Base-by-base conservation (phyloP, 1,139 yeast species). In the Yamadazyma kanchanaburiensis region DNA sequence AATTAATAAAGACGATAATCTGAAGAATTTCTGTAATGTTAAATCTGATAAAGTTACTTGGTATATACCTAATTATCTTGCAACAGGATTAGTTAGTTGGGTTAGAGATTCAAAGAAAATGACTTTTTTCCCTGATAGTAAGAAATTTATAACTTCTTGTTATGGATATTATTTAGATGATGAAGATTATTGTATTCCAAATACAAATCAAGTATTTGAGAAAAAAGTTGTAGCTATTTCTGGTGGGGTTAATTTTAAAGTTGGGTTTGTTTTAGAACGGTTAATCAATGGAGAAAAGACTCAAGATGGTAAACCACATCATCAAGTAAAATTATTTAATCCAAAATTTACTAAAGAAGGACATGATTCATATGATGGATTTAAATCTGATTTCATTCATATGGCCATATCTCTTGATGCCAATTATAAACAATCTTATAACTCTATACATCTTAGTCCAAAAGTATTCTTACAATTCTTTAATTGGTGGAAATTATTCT, bases 221-320 rank as follows among this genome's bases (percentile, higher is more conserved):
- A 80, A 79, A 48, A 57, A 62, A 7, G 82, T 74, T 4, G 71
- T 81, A 10, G 67, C 64, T 20, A 54, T 82, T 29, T 65, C 74
- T 31, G 88, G 88, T 12, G 81, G 83, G 3, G 73, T 80, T 11
- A 58, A 61, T 22, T 71, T 79, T 38, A 70, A 66, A 25, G 63
- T 80, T 12, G 85, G 86, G 1, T 69, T 81, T 38, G 58, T 71
- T 10, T 69, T 82, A 34, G 77, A 81, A 48, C 59, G 87, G 32
- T 54, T 63, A 38, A 27, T 32, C 3, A 34, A 45, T 17, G 65
- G 64, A 2, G 43, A 58, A 3, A 65, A 81, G 39, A 70, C 84
- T 0, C 62, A 66, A 15, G 60, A 74, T 1, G 77, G 78, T 38
- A 66, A 56, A 19, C 87, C 94, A 0, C 96, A 89, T 53, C 82